A percentile compares a stretch with the other conserved stretches of the same genome.
Evolutionary conservation across 2,329 filamentous ascomycete genomes (phyloP).

Genomic region (Decorospora gaudefroyi): DNA sequence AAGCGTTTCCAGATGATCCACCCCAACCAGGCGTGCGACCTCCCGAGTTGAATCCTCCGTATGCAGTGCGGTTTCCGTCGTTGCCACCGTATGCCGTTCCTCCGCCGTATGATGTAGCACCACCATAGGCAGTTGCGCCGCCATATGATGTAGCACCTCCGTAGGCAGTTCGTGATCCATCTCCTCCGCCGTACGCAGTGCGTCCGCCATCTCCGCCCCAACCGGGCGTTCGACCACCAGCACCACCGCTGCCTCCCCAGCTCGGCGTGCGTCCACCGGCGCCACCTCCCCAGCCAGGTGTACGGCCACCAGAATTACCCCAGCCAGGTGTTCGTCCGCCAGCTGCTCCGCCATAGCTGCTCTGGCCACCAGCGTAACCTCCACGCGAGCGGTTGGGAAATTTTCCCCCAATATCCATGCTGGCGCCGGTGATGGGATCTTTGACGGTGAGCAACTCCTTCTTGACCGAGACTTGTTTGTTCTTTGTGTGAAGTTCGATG

Average conservation of each 20-base stretch:
- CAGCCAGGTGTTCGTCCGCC: conserved; percentile 44
- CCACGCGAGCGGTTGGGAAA: conserved; percentile 47
- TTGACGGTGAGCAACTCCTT: conserved; percentile 84
- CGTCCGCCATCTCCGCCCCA: conserved; percentile 53
- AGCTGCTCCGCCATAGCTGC: conserved; percentile 49
- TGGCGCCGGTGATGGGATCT: conserved; percentile 75
- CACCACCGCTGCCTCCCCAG: conserved; percentile 52
- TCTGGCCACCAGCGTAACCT: conserved; percentile 43
- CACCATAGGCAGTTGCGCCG: conserved; percentile 71
- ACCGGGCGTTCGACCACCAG: conserved; percentile 44
- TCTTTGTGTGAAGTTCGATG: conserved; percentile 92
- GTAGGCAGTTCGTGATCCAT: conserved; percentile 44
- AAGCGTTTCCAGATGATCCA: conserved; percentile 52
- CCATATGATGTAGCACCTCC: conserved; percentile 53
- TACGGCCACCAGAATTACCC: conserved; percentile 50
- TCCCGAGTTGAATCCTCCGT: conserved; percentile 58
- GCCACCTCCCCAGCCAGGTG: conserved; percentile 52
- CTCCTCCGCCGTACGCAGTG: conserved; percentile 51
- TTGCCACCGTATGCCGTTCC: conserved; percentile 42
- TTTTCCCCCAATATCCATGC: conserved; percentile 64
- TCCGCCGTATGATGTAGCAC: conserved; percentile 72
- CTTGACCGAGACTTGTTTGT: conserved; percentile 82
- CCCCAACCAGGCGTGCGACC: conserved; percentile 60
- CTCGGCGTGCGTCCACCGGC: conserved; percentile 53
- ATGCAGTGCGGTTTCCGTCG: conserved; percentile 49